A percentile compares a stretch with the other conserved stretches of the same genome.
Evolutionary conservation across 768 basidiomycete species (phyloP).

Genomic region (Phylloporus sp.): DNA sequence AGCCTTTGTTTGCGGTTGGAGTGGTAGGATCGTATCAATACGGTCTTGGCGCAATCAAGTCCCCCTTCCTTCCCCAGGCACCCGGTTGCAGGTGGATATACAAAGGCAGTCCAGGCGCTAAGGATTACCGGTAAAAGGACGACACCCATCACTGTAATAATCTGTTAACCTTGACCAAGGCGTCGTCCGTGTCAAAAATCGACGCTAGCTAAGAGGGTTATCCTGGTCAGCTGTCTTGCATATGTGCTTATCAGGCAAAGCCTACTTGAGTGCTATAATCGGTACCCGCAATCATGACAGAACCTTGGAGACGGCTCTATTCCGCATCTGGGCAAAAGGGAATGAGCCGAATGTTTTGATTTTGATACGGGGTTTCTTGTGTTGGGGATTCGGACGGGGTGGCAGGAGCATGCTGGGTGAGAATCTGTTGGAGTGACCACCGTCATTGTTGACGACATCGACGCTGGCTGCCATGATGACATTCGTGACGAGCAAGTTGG

Average conservation of each 20-base stretch:
- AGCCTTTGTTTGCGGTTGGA: background rate
- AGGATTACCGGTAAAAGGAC: slow-evolving; percentile 5
- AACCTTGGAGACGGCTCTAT: slow-evolving; percentile 14
- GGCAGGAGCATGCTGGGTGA: background rate
- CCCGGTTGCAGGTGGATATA: background rate
- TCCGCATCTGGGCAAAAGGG: slow-evolving; percentile 14
- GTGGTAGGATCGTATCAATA: background rate
- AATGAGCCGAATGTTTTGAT: slow-evolving; percentile 8
- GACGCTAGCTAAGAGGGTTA: slow-evolving; percentile 18
- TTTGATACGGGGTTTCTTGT: slow-evolving; percentile 6
- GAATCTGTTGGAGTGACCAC: background rate
- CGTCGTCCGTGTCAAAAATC: slow-evolving; percentile 8
- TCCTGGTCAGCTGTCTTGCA: slow-evolving; percentile 21
- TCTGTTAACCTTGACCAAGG: slow-evolving; percentile 13
- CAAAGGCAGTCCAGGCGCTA: background rate
- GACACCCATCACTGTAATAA: background rate
- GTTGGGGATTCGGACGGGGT: too few relatives aligned
- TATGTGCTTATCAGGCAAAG: slow-evolving; percentile 20
- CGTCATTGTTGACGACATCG: background rate
- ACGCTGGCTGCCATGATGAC: too few relatives aligned
- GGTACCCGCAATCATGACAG: slow-evolving; percentile 13
- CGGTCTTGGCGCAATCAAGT: slow-evolving; percentile 1
- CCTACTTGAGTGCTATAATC: slow-evolving; percentile 10
- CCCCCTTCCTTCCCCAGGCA: background rate
- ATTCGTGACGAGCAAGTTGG: too few relatives aligned